Evolutionary conservation across 2,329 filamentous ascomycete species (phyloP).

Genomic region (Talaromyces funiculosus): DNA sequence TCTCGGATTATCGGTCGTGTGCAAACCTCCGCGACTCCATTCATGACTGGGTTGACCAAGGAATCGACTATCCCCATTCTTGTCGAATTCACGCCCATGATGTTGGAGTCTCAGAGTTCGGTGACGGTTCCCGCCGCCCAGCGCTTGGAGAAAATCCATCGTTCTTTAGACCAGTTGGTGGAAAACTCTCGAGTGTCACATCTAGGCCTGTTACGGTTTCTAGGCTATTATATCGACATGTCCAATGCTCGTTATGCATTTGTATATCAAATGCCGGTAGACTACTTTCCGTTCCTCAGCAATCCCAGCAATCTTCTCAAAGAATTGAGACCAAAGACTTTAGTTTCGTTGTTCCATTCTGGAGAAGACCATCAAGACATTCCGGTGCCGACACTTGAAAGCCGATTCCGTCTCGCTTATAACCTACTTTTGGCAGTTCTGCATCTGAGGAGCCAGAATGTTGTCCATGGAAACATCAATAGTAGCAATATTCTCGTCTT

Average conservation of each 20-base stretch:
- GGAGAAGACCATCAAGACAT: slow-evolving; percentile 36
- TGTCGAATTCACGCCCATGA: slow-evolving; percentile 39
- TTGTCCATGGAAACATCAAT: slow-evolving; percentile 59
- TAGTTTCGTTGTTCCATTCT: slow-evolving; percentile 40
- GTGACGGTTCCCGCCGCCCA: slow-evolving; percentile 23
- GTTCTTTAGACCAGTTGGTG: slow-evolving; percentile 36
- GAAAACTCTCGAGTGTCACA: slow-evolving; percentile 39
- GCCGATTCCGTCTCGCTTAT: slow-evolving; percentile 57
- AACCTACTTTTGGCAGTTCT: slow-evolving; percentile 53
- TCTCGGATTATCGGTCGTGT: slow-evolving; percentile 38
- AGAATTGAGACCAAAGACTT: slow-evolving; percentile 34
- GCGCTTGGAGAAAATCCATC: slow-evolving; percentile 33
- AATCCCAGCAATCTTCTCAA: slow-evolving; percentile 35
- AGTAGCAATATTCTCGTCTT: slow-evolving; percentile 60
- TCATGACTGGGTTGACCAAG: slow-evolving; percentile 25
- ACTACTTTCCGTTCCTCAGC: slow-evolving; percentile 39
- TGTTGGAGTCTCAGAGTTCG: slow-evolving; percentile 30
- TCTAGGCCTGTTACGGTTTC: slow-evolving; percentile 38
- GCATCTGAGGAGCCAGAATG: slow-evolving; percentile 51
- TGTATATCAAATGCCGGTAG: slow-evolving; percentile 54
- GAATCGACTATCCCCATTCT: slow-evolving; percentile 36
- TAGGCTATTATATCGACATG: slow-evolving; percentile 54
- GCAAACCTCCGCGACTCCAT: slow-evolving; percentile 33
- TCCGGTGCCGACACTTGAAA: slow-evolving; percentile 53
- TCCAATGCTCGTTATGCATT: slow-evolving; percentile 54